These are phyloP conservation scores for Fusarium sp. DNA, from an alignment of 2,329 filamentous ascomycete species.

Conservation along the genomic window DNA sequence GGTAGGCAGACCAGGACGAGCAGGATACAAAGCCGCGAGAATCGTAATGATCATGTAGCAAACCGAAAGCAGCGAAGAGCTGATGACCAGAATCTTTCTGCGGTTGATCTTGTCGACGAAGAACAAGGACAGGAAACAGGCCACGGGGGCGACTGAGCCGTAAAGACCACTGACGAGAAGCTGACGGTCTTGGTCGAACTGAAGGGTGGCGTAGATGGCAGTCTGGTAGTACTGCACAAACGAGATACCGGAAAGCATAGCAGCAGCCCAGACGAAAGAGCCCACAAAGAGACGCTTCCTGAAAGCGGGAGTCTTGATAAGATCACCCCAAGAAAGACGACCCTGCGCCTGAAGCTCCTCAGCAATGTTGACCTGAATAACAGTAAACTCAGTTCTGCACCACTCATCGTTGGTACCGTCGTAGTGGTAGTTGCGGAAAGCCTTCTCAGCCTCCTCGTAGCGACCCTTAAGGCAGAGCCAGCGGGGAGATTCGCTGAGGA, in stretches of 20 bases:
- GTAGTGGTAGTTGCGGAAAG: slow-evolving; percentile 49
- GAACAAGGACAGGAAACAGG: slow-evolving; percentile 50
- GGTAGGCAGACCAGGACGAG: slow-evolving; percentile 47
- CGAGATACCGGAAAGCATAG: slow-evolving; percentile 53
- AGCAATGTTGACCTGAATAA: slow-evolving; percentile 50
- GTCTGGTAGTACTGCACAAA: slow-evolving; percentile 56
- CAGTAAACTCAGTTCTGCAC: slow-evolving; percentile 47
- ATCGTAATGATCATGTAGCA: slow-evolving; percentile 53
- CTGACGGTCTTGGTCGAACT: slow-evolving; percentile 49
- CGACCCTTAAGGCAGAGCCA: slow-evolving; percentile 51
- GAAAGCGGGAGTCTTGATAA: slow-evolving; percentile 48
- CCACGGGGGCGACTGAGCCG: slow-evolving; percentile 50
- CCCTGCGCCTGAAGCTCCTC: slow-evolving; percentile 45
- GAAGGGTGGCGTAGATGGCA: slow-evolving; percentile 52
- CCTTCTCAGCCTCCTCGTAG: slow-evolving; percentile 47
- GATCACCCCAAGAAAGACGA: slow-evolving; percentile 45
- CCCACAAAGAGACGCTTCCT: slow-evolving; percentile 51
- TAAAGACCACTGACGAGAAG: slow-evolving; percentile 53
- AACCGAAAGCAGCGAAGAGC: slow-evolving; percentile 48
- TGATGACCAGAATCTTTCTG: slow-evolving; percentile 50
- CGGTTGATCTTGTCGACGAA: slow-evolving; percentile 51
- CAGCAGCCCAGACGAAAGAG: slow-evolving; percentile 52
- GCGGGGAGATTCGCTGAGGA: slow-evolving; percentile 49
- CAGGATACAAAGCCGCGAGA: slow-evolving; percentile 50
- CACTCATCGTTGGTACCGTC: slow-evolving; percentile 49